Evolutionary conservation across 306 rosid genomes (phyloP), one percentile per base, ranked within the genome.

Genomic region (Medicago lupulina): DNA sequence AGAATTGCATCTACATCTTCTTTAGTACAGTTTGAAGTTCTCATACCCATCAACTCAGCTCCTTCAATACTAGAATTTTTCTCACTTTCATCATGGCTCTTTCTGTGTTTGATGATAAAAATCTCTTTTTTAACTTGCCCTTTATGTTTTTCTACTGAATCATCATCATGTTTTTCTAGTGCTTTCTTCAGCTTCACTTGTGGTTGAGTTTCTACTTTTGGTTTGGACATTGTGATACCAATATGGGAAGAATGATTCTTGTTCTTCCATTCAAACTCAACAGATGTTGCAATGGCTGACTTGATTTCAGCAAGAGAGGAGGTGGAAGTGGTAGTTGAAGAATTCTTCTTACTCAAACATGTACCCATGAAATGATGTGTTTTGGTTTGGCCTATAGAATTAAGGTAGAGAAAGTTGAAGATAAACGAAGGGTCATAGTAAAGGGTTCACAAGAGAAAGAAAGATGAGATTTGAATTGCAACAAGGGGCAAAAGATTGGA

Each of bases 1-100:
- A 96, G 92, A 83, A 96, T 96, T 61, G 98, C 99, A 76, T 96
- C 99, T 58, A 92, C 93, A 65, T 96, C 97, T 61, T 95, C 97
- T 63, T 90, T 92, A 3, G 96, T 92, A 79, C 97, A 90, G 85
- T 91, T 95, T 15, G 93, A 88, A 61, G 97, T 89, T 83, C 93
- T 87, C 77, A 88, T 89, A 43, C 82, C 88, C 41, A 76, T 36
- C 23, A 38, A 53, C 63, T 80, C 78, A 50, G 70, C 19, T 14
- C 38, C 10, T 60, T 65, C 66, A 64, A 38, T 19, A 51, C 13
- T 54, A 21, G 85, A 73, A 53, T 79, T 80, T 70, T 70, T 81
- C 1, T 88, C 98, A 69, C 91, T 84, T 0, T 73, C 95, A 34
- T 95, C 98, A 66, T 92, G 93, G 80, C 99, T 96, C 75, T 73